phyloP scores from a whole-genome alignment of 805 yeast genomes.

The Yamadazyma takamatsuzukensis region DNA sequence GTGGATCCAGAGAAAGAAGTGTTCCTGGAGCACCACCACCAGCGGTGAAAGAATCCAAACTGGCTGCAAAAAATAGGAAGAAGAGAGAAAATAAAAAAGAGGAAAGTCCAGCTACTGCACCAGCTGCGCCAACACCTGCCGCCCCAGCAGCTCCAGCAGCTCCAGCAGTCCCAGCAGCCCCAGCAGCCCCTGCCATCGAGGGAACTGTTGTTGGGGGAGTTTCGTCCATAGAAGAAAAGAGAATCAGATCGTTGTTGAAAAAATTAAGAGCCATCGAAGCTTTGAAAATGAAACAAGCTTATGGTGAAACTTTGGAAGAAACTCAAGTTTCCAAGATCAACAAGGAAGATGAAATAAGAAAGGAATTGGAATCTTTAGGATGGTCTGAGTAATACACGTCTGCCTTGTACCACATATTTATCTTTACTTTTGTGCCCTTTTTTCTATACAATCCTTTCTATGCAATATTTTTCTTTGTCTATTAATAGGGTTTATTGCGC shows the following conservation, averaged over 20 bases:
- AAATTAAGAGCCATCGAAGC: constrained; percentile 94
- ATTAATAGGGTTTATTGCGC: too few relatives aligned
- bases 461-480: too few relatives aligned
- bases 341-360: constrained; percentile 78
- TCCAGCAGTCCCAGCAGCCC: constrained; percentile 12
- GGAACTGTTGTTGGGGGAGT: constrained; percentile 58
- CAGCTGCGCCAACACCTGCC: not conserved
- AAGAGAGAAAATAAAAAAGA: constrained; percentile 62
- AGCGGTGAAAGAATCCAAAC: constrained; percentile 48
- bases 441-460: too few relatives aligned
- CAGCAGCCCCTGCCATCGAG: constrained; percentile 9
- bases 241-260: constrained; percentile 83
- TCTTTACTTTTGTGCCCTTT: not conserved
- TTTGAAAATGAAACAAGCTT: constrained; percentile 77
- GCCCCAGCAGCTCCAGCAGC: not conserved
- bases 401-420: not conserved
- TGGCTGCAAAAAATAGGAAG: constrained; percentile 72
- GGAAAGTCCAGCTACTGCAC: constrained; percentile 6
- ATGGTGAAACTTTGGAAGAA: constrained; percentile 83
- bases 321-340: constrained; percentile 88
- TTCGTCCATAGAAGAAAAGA: constrained; percentile 81
- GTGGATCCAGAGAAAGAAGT: constrained; percentile 29
- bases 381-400: constrained; percentile 45
- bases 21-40: constrained; percentile 59
- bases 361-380: constrained; percentile 73